These are phyloP conservation scores for Fusarium concolor DNA, from an alignment of 2,329 filamentous ascomycete species.

Conservation along the genomic window DNA sequence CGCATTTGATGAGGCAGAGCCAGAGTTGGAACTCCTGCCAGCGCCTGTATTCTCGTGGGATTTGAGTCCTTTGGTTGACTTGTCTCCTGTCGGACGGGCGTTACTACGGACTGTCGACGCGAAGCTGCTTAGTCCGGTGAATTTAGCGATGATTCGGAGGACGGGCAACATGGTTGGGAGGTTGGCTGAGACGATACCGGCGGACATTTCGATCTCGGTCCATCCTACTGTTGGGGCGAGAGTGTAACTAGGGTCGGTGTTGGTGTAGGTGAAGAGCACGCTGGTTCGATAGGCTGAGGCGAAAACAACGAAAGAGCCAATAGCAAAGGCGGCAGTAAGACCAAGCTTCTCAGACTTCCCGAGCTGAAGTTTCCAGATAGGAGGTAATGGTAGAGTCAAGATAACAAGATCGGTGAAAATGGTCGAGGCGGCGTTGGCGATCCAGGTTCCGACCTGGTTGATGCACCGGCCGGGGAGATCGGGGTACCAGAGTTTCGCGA, in stretches of 20 bases:
- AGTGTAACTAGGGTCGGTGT: constrained; percentile 58
- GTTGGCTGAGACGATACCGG: constrained; percentile 65
- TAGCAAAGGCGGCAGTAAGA: constrained; percentile 57
- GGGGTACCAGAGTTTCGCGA: constrained; percentile 62
- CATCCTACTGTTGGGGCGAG: constrained; percentile 60
- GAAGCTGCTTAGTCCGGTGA: constrained; percentile 51
- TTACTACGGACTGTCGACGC: constrained; percentile 26
- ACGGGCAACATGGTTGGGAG: constrained; percentile 64
- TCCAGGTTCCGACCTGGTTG: constrained; percentile 62
- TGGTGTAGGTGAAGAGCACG: constrained; percentile 58
- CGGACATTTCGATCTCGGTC: constrained; percentile 61
- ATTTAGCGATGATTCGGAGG: constrained; percentile 53
- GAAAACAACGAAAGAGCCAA: constrained; percentile 62
- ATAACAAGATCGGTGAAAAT: constrained; percentile 61
- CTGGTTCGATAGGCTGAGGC: constrained; percentile 61
- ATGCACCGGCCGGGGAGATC: constrained; percentile 60
- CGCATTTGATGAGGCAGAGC: constrained; percentile 26
- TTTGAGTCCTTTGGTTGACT: constrained; percentile 34
- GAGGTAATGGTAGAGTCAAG: constrained; percentile 57
- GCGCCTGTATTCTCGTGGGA: constrained; percentile 7
- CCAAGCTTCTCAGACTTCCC: constrained; percentile 56
- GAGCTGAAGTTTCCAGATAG: constrained; percentile 60
- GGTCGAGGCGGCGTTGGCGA: constrained; percentile 61
- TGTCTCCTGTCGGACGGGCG: constrained; percentile 33
- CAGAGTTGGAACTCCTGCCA: constrained; percentile 19